These are phyloP conservation scores for Emiliania huxleyi DNA, from an alignment of 78 protist genomes.

Conservation along the genomic window DNA sequence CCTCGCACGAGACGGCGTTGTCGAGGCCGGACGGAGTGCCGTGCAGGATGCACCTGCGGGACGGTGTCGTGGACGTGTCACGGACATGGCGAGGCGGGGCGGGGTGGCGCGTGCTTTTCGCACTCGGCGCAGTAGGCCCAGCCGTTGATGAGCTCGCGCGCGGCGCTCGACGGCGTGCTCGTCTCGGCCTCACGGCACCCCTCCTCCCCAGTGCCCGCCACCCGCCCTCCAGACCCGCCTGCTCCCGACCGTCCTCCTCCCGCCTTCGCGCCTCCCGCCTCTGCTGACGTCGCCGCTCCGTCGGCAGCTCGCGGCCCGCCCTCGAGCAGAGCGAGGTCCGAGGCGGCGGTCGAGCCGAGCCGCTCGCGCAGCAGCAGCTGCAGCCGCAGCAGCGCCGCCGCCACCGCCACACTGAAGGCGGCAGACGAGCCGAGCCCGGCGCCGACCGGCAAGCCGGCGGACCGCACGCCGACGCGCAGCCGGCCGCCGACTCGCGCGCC, in stretches of 20 bases:
- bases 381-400: conserved; percentile 51
- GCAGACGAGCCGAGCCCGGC: conserved; percentile 79
- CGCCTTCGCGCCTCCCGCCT: too few species aligned
- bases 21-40: conserved; percentile 73
- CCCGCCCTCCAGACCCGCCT: too few species aligned
- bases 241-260: too few species aligned
- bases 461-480: background rate
- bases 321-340: too few species aligned
- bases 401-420: conserved; percentile 63
- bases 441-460: conserved; percentile 64
- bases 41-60: background rate
- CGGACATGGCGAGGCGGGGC: too few species aligned
- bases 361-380: background rate
- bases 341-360: too few species aligned
- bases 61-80: too few species aligned
- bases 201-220: too few species aligned
- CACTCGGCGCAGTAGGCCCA: conserved; percentile 57
- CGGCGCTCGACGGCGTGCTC: background rate
- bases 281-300: too few species aligned
- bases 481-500: background rate
- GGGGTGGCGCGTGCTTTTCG: conserved; percentile 50
- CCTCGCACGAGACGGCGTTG: conserved; percentile 50
- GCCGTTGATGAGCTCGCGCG: conserved; percentile 40
- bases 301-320: too few species aligned
- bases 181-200: too few species aligned